Percentiles rank a stretch among this genome's conserved stretches.
These are phyloP conservation scores for Aspergillus tanneri DNA, from an alignment of 2,329 filamentous ascomycete species.

Conservation along the genomic window DNA sequence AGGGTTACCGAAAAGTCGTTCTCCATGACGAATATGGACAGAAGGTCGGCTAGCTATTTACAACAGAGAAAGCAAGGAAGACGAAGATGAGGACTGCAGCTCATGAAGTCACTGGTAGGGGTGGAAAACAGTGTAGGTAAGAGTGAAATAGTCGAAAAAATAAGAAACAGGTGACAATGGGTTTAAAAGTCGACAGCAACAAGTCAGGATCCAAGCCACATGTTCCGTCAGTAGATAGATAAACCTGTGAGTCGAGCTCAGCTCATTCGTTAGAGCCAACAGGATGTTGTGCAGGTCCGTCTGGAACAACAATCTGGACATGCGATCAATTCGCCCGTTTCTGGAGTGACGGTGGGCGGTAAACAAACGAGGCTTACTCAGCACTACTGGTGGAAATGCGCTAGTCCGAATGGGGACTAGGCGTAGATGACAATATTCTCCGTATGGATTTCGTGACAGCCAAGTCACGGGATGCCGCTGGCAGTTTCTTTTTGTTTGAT, in stretches of 20 bases:
- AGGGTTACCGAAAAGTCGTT: slow-evolving; percentile 34
- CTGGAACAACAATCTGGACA: slow-evolving; percentile 5
- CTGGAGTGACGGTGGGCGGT: slow-evolving; percentile 32
- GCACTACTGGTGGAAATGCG: not conserved
- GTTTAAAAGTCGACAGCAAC: slow-evolving; percentile 9
- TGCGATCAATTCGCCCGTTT: slow-evolving; percentile 25
- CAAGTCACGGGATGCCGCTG: not conserved
- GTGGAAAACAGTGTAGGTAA: not conserved
- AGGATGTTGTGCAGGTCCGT: not conserved
- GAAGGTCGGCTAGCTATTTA: not conserved
- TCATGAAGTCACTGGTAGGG: slow-evolving; percentile 1
- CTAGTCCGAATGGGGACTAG: slow-evolving; percentile 16
- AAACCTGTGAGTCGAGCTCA: slow-evolving; percentile 4
- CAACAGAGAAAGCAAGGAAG: not conserved
- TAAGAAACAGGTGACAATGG: slow-evolving; percentile 10
- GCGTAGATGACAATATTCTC: not conserved
- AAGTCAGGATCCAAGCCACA: slow-evolving; percentile 18
- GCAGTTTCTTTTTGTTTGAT: not conserved
- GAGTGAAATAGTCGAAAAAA: slow-evolving; percentile 1
- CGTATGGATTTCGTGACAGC: not conserved
- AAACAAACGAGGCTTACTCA: slow-evolving; percentile 39
- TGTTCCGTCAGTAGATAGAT: slow-evolving; percentile 1
- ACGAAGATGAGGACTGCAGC: not conserved
- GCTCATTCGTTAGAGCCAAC: not conserved
- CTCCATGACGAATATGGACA: slow-evolving; percentile 25